phyloP scores from a whole-genome alignment of 441 rosid species.

The Hura crepitans region DNA sequence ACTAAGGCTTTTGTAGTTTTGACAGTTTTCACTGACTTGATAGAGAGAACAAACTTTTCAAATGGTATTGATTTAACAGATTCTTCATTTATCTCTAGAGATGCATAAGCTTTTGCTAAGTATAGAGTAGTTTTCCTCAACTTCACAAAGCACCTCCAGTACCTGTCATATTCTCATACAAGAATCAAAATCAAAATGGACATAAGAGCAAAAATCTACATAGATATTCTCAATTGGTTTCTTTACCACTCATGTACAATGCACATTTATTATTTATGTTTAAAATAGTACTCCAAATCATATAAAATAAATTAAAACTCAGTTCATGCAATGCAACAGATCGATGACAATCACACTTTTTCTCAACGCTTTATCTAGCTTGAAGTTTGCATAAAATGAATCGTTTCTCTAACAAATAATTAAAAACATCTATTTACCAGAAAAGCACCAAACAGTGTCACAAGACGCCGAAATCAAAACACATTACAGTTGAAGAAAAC shows the following conservation, averaged over 20 bases:
- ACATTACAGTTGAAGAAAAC: neutral
- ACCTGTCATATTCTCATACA: slow-evolving; percentile 31
- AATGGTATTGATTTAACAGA: slow-evolving; percentile 52
- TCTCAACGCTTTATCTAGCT: no score
- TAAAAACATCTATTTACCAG: no score
- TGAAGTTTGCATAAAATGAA: no score
- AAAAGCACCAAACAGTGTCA: neutral
- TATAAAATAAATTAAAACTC: no score
- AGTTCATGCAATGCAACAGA: no score
- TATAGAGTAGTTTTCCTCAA: slow-evolving; percentile 59
- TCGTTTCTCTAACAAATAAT: neutral
- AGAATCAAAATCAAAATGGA: neutral
- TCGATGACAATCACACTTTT: no score
- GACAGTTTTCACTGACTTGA: slow-evolving; percentile 50
- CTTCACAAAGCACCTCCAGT: slow-evolving; percentile 60
- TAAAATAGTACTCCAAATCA: no score
- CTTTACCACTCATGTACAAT: no score
- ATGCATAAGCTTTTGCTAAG: slow-evolving; percentile 55
- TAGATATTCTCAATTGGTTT: neutral
- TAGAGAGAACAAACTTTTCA: slow-evolving; percentile 63
- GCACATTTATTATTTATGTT: no score
- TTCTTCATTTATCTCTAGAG: slow-evolving; percentile 47
- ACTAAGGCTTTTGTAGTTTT: slow-evolving; percentile 49
- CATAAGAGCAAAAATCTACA: neutral
- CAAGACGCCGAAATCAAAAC: neutral